Evolutionary conservation across 1,284 basidiomycete species (phyloP), one percentile per base, ranked within the genome.

Genomic region (Uromyces viciae-fabae): DNA sequence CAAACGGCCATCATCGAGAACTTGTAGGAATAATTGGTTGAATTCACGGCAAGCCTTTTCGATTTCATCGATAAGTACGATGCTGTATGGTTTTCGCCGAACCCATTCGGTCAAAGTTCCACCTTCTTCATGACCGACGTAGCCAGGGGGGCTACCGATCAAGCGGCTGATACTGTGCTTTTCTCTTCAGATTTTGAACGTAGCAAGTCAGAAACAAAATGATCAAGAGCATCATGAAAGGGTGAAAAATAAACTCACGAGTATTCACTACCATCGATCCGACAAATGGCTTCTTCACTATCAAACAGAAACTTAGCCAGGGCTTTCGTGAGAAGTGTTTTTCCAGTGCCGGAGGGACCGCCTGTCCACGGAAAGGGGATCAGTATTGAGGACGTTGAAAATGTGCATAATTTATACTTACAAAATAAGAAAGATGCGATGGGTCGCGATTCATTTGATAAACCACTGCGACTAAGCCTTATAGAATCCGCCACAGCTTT

Each of bases 101-200:
- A 88, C 86, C 46, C 85, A 86, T 83, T 88, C 88, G 64, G 89
- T 89, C 25, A 90, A 85, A 82, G 88, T 83, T 86, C 94, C 94
- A 11, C 93, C 94, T 86, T 96, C 93, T 84, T 98, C 94, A 84
- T 94, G 94, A 1, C 95, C 96, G 25, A 98, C 92, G 84, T 95
- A 97, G 8, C 95, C 89, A 0, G 89, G 89, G 0, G 88, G 88
- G 19, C 88, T 84, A 81, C 88, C 88, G 75, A 90, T 88, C 8
- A 90, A 85, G 19, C 89, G 85, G 19, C 88, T 87, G 83, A 89
- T 87, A 40, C 87, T 86, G 85, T 90, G 89, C 84, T 88, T 88
- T 84, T 89, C 89, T 2, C 85, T 86, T n/a, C 15, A 42, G 40
- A 56, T 22, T 3, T 31, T 14, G 40, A 56, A 38, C 25, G 31